Evolutionary conservation across 2,329 filamentous ascomycete genomes (phyloP).

Genomic region (Mycosphaerella sp.): DNA sequence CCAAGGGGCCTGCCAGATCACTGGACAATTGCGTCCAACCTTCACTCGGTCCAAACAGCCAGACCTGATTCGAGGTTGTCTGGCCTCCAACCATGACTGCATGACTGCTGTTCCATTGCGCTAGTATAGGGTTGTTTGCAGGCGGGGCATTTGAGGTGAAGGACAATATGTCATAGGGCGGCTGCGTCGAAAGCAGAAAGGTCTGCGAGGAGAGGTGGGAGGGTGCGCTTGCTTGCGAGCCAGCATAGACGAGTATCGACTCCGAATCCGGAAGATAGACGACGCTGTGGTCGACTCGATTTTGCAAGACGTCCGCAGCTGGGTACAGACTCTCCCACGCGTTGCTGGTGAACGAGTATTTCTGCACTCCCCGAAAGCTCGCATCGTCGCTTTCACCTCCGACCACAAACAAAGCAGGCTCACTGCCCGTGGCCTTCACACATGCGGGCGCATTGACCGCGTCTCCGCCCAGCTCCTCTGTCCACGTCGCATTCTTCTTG

Average conservation of each 20-base stretch:
- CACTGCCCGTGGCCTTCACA: constrained; percentile 58
- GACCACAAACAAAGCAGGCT: constrained; percentile 70
- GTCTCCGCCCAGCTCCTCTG: constrained; percentile 56
- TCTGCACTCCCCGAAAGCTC: constrained; percentile 70
- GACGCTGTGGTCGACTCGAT: constrained; percentile 68
- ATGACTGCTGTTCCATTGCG: constrained; percentile 65
- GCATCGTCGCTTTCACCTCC: constrained; percentile 58
- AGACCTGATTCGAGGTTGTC: constrained; percentile 59
- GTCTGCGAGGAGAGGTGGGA: constrained; percentile 61
- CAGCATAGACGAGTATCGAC: constrained; percentile 74
- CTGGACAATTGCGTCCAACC: constrained; percentile 65
- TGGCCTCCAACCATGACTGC: constrained; percentile 70
- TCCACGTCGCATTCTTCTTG: constrained; percentile 65
- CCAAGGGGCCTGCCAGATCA: constrained; percentile 48
- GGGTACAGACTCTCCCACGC: constrained; percentile 54
- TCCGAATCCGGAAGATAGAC: constrained; percentile 65
- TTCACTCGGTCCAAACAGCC: constrained; percentile 58
- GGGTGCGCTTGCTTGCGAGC: constrained; percentile 55
- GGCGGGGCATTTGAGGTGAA: constrained; percentile 56
- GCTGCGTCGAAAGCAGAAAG: constrained; percentile 61
- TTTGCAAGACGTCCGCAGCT: constrained; percentile 51
- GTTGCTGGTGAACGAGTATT: constrained; percentile 52
- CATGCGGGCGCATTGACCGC: constrained; percentile 70
- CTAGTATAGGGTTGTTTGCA: constrained; percentile 61
- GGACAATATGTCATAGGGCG: constrained; percentile 58